A percentile compares a stretch with the other conserved stretches of the same genome.
phyloP scores from a whole-genome alignment of 257 asterid genomes.

The Petrea volubilis region DNA sequence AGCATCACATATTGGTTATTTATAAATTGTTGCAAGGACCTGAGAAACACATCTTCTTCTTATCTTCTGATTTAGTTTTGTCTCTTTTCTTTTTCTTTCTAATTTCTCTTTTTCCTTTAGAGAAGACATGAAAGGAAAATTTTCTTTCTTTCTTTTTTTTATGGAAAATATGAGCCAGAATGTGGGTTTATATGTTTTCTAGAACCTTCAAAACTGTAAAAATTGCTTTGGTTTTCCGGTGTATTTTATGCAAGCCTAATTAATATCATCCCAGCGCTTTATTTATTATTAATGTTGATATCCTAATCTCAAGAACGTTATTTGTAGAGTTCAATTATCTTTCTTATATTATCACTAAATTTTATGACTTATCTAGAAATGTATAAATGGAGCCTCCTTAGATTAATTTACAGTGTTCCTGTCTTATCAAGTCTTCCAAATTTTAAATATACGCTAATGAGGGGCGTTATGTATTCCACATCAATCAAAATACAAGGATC shows the following conservation, averaged over 20 bases:
- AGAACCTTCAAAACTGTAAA: conserved; percentile 16
- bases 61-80: background rate
- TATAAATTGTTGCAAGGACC: background rate
- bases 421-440: background rate
- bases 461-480: too few species aligned
- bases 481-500: too few species aligned
- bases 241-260: background rate
- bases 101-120: background rate
- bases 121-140: background rate
- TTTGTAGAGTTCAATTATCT: background rate
- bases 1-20: background rate
- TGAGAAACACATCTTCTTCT: background rate
- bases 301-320: background rate
- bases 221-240: background rate
- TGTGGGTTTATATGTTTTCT: conserved; percentile 6
- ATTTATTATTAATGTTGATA: background rate
- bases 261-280: background rate
- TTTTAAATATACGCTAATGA: background rate
- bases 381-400: background rate
- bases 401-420: background rate
- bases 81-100: background rate
- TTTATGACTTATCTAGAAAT: background rate
- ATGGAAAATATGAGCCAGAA: background rate
- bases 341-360: background rate
- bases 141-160: background rate